These are phyloP conservation scores for Colletotrichum orchidophilum DNA, from an alignment of 2,329 filamentous ascomycete species.

Conservation along the genomic window DNA sequence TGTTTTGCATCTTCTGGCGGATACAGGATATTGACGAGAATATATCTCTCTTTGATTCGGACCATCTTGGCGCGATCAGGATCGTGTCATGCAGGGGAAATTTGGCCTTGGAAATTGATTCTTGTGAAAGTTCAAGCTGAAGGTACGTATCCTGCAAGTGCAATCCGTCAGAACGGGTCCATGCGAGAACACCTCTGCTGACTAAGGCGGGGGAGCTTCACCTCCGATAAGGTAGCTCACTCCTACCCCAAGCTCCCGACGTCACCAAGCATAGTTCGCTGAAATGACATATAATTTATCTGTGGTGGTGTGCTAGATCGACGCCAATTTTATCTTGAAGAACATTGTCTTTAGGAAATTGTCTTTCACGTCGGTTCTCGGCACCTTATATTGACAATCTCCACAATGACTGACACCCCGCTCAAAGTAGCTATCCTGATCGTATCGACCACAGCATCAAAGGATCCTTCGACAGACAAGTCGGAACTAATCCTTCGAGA, in stretches of 20 bases:
- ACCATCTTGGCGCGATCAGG: conserved; percentile 71
- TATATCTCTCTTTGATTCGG: conserved; percentile 93
- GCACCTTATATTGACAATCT: background rate
- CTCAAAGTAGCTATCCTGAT: conserved; percentile 83
- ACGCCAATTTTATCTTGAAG: background rate
- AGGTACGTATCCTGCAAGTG: background rate
- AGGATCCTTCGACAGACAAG: conserved; percentile 81
- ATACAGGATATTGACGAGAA: conserved; percentile 94
- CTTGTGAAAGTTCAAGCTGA: conserved; percentile 23
- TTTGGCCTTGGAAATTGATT: conserved; percentile 1
- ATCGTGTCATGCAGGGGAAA: background rate
- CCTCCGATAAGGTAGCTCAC: background rate
- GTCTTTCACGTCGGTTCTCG: background rate
- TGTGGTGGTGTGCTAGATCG: background rate
- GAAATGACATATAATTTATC: background rate
- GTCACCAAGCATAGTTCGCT: conserved; percentile 7
- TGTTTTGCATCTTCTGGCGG: conserved; percentile 62
- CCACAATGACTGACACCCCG: conserved; percentile 48
- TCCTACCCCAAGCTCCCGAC: conserved; percentile 13
- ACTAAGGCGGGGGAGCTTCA: conserved; percentile 29
- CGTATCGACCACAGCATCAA: conserved; percentile 88
- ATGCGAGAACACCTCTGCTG: background rate
- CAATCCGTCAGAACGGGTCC: background rate
- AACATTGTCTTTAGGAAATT: no score
- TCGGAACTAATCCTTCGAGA: conserved; percentile 73